Conservation (phyloP, 2,329 filamentous ascomycete genomes). For the Thielaviopsis populi region DNA sequence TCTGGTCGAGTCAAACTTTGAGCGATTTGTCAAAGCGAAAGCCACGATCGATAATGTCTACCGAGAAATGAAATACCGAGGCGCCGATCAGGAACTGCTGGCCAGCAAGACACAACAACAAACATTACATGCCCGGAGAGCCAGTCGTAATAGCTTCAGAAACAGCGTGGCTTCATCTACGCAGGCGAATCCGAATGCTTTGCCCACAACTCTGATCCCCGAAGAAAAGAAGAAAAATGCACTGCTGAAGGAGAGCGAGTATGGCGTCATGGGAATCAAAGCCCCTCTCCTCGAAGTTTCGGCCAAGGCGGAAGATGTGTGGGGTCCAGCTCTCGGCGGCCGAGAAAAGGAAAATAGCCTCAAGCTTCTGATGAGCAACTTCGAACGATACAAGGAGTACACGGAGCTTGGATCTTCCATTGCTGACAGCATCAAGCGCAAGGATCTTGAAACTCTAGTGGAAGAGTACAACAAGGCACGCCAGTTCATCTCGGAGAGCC, state of each 20-base stretch:
- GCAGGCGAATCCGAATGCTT: conserved; percentile 21
- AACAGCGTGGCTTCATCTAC: conserved; percentile 24
- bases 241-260: conserved; percentile 81
- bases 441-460: conserved; percentile 75
- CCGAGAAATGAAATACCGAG: conserved; percentile 80
- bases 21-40: conserved; percentile 93
- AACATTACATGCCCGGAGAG: conserved; percentile 23
- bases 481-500: conserved; percentile 64
- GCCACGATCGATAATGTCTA: conserved; percentile 98
- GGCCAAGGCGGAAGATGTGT: conserved; percentile 90
- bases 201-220: conserved; percentile 22
- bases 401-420: conserved; percentile 68
- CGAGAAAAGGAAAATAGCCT: conserved; percentile 81
- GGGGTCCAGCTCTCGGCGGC: conserved; percentile 85
- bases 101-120: conserved; percentile 53
- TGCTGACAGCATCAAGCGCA: conserved; percentile 72
- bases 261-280: conserved; percentile 78
- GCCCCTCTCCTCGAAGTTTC: conserved; percentile 75
- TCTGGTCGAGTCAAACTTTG: conserved; percentile 93
- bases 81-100: conserved; percentile 34
- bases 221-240: conserved; percentile 73
- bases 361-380: conserved; percentile 57
- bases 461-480: conserved; percentile 79
- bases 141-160: conserved; percentile 15
- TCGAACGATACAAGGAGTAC: conserved; percentile 67